phyloP scores from a whole-genome alignment of 495 filamentous ascomycete species.

The Monascus purpureus region DNA sequence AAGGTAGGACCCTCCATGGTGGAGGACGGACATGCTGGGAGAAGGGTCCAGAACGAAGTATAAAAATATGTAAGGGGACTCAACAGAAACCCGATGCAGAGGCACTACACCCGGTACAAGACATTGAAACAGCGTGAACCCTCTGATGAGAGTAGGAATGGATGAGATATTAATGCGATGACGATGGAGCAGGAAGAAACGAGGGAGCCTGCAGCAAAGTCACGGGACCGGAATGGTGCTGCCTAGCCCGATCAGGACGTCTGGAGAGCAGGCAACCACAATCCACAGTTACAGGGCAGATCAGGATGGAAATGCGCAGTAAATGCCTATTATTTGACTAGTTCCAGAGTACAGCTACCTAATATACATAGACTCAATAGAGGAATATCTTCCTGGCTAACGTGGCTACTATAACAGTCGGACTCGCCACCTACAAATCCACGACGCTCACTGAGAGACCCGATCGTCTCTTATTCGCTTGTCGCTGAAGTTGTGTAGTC shows the following conservation, averaged over 20 bases:
- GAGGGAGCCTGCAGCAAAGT: constrained; percentile 7
- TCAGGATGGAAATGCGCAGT: too few species aligned
- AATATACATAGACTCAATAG: too few species aligned
- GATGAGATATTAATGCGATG: constrained; percentile 1
- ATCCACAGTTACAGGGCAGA: constrained; percentile 20
- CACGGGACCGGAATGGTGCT: constrained; percentile 29
- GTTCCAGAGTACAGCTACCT: too few species aligned
- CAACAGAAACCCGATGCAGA: not conserved
- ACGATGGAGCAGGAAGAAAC: constrained; percentile 20
- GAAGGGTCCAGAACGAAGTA: constrained; percentile 12
- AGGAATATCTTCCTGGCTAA: too few species aligned
- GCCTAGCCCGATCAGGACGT: constrained; percentile 33
- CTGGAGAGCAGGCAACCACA: constrained; percentile 17
- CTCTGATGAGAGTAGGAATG: not conserved
- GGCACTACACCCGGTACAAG: too few species aligned
- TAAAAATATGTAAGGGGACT: too few species aligned
- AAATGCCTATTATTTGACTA: too few species aligned
- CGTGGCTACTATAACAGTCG: too few species aligned
- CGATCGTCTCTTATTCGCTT: constrained; percentile 28
- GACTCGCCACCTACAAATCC: too few species aligned
- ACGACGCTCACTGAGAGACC: too few species aligned
- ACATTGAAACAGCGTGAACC: too few species aligned
- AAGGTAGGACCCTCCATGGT: constrained; percentile 34
- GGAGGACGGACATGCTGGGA: constrained; percentile 34
- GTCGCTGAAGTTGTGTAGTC: constrained; percentile 84